phyloP scores from a whole-genome alignment of 1,139 yeast species.

The Hanseniaspora uvarum region DNA sequence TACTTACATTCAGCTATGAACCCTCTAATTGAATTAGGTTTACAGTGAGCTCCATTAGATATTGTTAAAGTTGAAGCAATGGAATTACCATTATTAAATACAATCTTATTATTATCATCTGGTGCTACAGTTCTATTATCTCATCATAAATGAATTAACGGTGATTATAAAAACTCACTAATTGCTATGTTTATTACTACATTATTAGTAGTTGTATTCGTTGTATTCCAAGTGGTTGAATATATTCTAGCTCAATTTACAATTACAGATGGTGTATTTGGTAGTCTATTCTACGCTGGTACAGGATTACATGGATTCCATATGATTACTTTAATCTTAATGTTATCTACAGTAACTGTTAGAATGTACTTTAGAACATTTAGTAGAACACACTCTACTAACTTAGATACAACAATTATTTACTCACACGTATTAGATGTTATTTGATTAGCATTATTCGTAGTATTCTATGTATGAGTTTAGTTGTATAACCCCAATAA shows the following conservation, averaged over 20 bases:
- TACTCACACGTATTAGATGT: conserved; percentile 25
- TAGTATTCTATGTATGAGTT: conserved; percentile 24
- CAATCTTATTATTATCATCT: conserved; percentile 25
- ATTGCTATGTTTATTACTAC: conserved; percentile 22
- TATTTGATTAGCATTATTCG: conserved; percentile 24
- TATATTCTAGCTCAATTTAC: conserved; percentile 23
- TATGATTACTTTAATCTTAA: conserved; percentile 23
- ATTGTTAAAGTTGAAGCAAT: conserved; percentile 23
- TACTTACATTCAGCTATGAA: conserved; percentile 25
- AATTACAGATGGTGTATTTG: conserved; percentile 24
- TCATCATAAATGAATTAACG: conserved; percentile 23
- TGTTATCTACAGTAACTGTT: conserved; percentile 21
- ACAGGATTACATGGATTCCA: conserved; percentile 24
- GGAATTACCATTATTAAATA: conserved; percentile 28
- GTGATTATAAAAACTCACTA: conserved; percentile 20
- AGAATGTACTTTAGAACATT: conserved; percentile 21
- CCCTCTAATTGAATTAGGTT: conserved; percentile 25
- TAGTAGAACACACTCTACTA: conserved; percentile 22
- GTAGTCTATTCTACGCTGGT: conserved; percentile 23
- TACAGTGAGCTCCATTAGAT: conserved; percentile 24
- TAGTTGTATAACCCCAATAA: background rate
- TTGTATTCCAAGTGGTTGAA: conserved; percentile 23
- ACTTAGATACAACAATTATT: conserved; percentile 23
- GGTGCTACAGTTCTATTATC: conserved; percentile 23
- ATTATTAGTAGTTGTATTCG: conserved; percentile 23